Percentiles rank a stretch among this genome's conserved stretches.
Conservation (phyloP, 345 rosid species). For the Citrus cavaleriei region DNA sequence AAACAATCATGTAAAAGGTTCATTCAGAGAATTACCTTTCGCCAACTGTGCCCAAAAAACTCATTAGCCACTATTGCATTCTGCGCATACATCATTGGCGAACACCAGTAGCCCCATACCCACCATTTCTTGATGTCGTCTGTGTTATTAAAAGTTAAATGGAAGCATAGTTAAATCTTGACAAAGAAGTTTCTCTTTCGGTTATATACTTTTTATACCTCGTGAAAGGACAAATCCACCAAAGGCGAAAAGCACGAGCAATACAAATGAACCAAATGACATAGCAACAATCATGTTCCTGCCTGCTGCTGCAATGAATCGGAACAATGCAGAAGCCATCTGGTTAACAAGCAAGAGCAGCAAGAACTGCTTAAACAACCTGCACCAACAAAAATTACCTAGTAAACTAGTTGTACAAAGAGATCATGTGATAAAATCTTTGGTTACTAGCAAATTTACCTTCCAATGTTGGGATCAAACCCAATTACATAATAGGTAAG, state of each 20-base stretch:
- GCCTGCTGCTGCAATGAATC: slow-evolving; percentile 50
- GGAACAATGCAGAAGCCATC: slow-evolving; percentile 61
- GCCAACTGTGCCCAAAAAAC: slow-evolving; percentile 23
- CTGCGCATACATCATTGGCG: slow-evolving; percentile 31
- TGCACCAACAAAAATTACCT: slow-evolving; percentile 17
- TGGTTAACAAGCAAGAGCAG: slow-evolving; percentile 41
- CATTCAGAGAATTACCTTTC: not conserved
- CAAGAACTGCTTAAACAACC: slow-evolving; percentile 49
- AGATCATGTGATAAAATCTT: not conserved
- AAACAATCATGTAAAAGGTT: not conserved
- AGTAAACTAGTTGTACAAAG: not conserved
- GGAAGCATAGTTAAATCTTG: not conserved
- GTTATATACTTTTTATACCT: slow-evolving; percentile 1
- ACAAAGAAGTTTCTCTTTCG: not conserved
- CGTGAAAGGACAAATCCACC: slow-evolving; percentile 49
- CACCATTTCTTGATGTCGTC: slow-evolving; percentile 69
- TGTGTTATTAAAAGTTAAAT: slow-evolving; percentile 18
- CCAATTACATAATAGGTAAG: slow-evolving; percentile 77
- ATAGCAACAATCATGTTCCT: slow-evolving; percentile 68
- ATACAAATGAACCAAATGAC: slow-evolving; percentile 52
- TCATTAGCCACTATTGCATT: slow-evolving; percentile 30
- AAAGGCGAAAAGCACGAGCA: slow-evolving; percentile 37
- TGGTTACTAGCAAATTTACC: slow-evolving; percentile 27
- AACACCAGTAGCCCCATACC: slow-evolving; percentile 30
- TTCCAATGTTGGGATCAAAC: slow-evolving; percentile 65